phyloP scores from a whole-genome alignment of 139 green algal species.

The Chlorella sp. region DNA sequence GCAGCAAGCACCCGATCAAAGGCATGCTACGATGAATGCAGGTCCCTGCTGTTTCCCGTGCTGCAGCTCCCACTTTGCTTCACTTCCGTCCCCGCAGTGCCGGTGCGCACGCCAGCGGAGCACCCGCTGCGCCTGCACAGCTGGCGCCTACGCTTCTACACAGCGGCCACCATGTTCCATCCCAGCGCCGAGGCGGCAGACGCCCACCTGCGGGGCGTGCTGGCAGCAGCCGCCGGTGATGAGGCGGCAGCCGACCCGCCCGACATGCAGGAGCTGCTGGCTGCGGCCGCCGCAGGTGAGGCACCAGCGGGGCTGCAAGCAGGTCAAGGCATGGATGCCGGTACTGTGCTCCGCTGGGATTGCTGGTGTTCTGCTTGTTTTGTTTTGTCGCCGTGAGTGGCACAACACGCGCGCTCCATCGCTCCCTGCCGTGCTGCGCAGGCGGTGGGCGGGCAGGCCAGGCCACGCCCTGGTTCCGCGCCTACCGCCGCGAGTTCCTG shows the following conservation, averaged over 20 bases:
- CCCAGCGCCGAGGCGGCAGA: constrained; percentile 72
- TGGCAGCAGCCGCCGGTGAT: constrained; percentile 43
- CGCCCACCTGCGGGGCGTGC: constrained; percentile 61
- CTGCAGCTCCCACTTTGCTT: too few relatives aligned
- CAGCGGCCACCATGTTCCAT: constrained; percentile 64
- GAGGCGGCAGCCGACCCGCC: background rate
- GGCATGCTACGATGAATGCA: too few relatives aligned
- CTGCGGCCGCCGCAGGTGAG: background rate
- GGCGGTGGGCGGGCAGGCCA: background rate
- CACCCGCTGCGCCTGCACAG: constrained; percentile 73
- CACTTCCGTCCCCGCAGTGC: constrained; percentile 45
- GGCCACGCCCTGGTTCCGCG: constrained; percentile 79
- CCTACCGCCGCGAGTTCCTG: constrained; percentile 80
- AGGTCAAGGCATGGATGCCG: background rate
- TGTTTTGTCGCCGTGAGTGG: background rate
- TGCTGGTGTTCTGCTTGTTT: background rate
- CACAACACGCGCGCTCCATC: background rate
- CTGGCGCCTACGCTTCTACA: constrained; percentile 76
- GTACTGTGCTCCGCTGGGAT: too few relatives aligned
- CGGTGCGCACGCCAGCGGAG: constrained; percentile 72
- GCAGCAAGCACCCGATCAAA: too few relatives aligned
- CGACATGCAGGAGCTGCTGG: constrained; percentile 14
- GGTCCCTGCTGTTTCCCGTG: too few relatives aligned
- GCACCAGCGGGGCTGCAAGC: background rate
- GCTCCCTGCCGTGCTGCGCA: background rate